Evolutionary conservation across 768 basidiomycete species (phyloP), one percentile per base, ranked within the genome.

Genomic region (Pisolithus tinctorius): DNA sequence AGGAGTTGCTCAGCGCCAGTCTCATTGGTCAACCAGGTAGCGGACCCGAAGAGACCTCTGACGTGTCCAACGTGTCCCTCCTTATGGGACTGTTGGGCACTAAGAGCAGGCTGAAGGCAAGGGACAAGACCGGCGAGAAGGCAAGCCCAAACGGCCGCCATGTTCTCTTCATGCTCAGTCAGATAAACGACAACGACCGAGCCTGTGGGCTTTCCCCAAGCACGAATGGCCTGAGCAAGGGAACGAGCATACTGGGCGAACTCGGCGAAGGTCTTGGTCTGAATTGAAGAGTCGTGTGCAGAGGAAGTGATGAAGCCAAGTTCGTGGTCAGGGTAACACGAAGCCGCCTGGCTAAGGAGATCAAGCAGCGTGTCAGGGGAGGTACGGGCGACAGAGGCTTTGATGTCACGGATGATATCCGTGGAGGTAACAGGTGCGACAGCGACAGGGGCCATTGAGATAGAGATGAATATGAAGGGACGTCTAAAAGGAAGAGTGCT

Each of bases 121-220:
- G 67, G 65, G 0, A 67, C 55, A 48, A 56, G 61, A n/a, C 65
- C 65, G 4, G 65, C 67, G 14, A 67, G 51, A 1, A 67, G 50
- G 46, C 63, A 67, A 0, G 65, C 65, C 65, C 65, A 67, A 11
- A 67, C 51, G 4, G 65, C 66, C 2, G 54, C 56, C 65, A 68
- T 67, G 36, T 68, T 67, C 39, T 67, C 67, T 45, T 67, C 65
- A 26, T 67, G 65, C 40, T 67, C 67, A 0, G 65, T 67, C 20
- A 67, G 53, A 45, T 67, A 67, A 0, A 67, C 53, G 17, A 55
- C 52, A 20, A 55, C 41, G 23, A 55, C 17, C 17, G 54, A 55
- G 8, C 54, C 54, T 3, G 47, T n/a, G 34, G 54, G 54, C 25
- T 55, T 55, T 1, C 41, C 44, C 54, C 54, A 55, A 17, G 40